Evolutionary conservation across 257 asterid species (phyloP), one percentile per base, ranked within the genome.

Genomic region (Catharanthus roseus): DNA sequence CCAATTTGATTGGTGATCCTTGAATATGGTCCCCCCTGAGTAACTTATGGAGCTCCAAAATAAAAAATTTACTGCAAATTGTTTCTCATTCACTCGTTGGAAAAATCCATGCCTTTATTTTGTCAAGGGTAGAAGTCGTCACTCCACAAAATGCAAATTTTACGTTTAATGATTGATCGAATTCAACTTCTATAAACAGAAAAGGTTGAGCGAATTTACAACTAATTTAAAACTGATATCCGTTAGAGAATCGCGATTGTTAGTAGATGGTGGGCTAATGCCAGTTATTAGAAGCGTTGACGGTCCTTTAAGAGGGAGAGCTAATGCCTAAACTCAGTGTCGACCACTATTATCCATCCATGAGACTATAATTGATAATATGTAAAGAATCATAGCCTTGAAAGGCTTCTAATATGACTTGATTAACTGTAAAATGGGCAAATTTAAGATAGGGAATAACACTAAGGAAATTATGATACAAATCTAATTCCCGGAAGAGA

Each of bases 241-340:
- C 12, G 74, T 41, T 2, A 77, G 65, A 16, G 81, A 67, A 50
- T 77, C 81, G 13, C 74, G 65, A 23, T 79, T 74, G 31, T 74
- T 75, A 2, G 70, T 36, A 19, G 79, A 74, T 16, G 77, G 81
- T 10, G 65, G 77, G 33, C 81, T 77, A 38, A 79, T 71, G 26
- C 77, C 83, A 4, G 83, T 79, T n/a, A 79, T 66, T 64, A 66
- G 67, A 31, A 79, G 70, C 50, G 28, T 4, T 5, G 83, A 77
- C 10, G 83, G 80, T 2, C 83, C 80, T 13, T 74, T 77, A n/a
- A n/a, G 10, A 77, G n/a, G n/a, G n/a, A n/a, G n/a, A n/a, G n/a
- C n/a, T n/a, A n/a, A n/a, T n/a, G n/a, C n/a, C n/a, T n/a, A n/a
- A n/a, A n/a, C n/a, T n/a, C n/a, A n/a, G n/a, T n/a, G n/a, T n/a